A percentile compares a stretch with the other conserved stretches of the same genome.
These are phyloP conservation scores for Pestalotiopsis sp. DNA, from an alignment of 2,329 filamentous ascomycete genomes.

Conservation along the genomic window DNA sequence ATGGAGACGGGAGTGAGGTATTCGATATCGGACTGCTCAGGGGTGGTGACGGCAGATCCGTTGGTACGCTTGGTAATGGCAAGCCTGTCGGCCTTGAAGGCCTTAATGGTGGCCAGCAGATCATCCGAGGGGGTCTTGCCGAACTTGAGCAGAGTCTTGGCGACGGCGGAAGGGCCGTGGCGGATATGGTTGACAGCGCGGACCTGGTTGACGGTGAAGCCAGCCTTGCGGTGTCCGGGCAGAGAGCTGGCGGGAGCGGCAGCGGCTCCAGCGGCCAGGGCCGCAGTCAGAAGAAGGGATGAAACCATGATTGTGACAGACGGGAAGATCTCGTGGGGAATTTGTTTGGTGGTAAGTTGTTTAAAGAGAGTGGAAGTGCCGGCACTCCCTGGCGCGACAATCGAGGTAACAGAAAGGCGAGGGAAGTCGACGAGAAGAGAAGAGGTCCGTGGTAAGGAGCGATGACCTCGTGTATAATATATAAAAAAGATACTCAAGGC, in stretches of 20 bases:
- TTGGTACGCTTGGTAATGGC: conserved; percentile 13
- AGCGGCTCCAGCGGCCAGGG: conserved; percentile 1
- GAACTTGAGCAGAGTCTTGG: conserved; percentile 11
- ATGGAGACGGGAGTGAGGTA: conserved; percentile 34
- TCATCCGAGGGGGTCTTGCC: conserved; percentile 9
- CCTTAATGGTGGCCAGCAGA: neutral
- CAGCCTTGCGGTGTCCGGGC: conserved; percentile 5
- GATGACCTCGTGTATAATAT: neutral
- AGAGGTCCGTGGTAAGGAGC: conserved; percentile 3
- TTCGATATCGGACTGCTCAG: conserved; percentile 31
- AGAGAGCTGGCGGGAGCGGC: conserved; percentile 6
- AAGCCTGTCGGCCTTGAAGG: neutral
- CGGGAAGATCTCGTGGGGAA: neutral
- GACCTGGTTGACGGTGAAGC: conserved; percentile 9
- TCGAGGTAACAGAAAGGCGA: neutral
- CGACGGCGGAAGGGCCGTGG: conserved; percentile 4
- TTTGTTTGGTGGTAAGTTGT: neutral
- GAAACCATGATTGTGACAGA: conserved; percentile 6
- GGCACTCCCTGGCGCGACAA: conserved; percentile 6
- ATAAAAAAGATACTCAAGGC: conserved; percentile 1
- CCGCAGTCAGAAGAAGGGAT: conserved; percentile 6
- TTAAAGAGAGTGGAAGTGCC: conserved; percentile 3
- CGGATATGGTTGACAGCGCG: neutral
- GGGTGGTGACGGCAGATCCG: conserved; percentile 28
- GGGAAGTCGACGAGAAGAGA: conserved; percentile 3